Base-by-base conservation (phyloP, 192 early-diverging fungal genomes). In the Geranomyces michiganensis region DNA sequence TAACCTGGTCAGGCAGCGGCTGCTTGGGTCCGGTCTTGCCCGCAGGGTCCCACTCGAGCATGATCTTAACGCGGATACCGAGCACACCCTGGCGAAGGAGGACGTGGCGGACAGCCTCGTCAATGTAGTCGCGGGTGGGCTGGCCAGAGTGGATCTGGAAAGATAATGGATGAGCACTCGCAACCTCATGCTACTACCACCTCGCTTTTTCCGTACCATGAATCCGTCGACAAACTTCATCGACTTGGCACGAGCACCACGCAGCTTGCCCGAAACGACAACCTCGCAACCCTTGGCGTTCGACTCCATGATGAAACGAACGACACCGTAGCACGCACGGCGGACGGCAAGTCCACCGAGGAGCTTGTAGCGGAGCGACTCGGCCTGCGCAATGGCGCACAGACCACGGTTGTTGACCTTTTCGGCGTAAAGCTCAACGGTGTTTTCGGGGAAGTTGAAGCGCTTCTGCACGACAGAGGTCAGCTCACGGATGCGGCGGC, bases 171-270 rank as follows among this genome's bases (percentile, higher is more conserved):
- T 14, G 46, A 47, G 19, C 46, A 19, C 46, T 47, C 19, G 46
- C n/a, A n/a, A n/a, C n/a, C n/a, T n/a, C n/a, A n/a, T 19, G 19
- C 24, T n/a, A 53, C 51, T 24, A 53, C 19, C 24, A 17, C 51
- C n/a, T n/a, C n/a, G n/a, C n/a, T n/a, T n/a, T n/a, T n/a, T n/a
- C n/a, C 78, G 13, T 22, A 82, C 71, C 95, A 99, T 96, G 91
- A 99, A 97, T 73, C 97, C 97, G 77, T 97, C 95, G 81, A 90
- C 88, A 86, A 99, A 99, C 92, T 99, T 99, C 97, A 97, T 97
- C 65, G 97, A 90, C 93, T 99, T 99, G 84, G 97, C 97, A 94
- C 97, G 97, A 71, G 95, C 95, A 82, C 92, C 97, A 85, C 97
- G 95, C 75, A 99, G 91, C 92, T 99, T 99, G 73, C 97, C 97